A percentile compares a stretch with the other conserved stretches of the same genome.
phyloP scores from a whole-genome alignment of 2,329 filamentous ascomycete genomes.

The Aspergillus uvarum region DNA sequence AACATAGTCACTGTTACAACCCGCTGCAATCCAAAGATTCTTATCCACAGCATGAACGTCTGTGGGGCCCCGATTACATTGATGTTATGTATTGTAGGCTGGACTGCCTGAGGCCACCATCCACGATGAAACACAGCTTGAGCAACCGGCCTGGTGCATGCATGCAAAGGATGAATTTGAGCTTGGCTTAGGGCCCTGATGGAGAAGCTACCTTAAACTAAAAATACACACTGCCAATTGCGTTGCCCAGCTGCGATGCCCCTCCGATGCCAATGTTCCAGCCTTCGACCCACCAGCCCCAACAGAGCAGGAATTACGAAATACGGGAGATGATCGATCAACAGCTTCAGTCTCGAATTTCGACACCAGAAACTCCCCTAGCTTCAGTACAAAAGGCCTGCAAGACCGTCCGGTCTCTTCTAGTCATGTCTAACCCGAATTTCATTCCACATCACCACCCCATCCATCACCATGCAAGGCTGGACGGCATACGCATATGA shows the following conservation, averaged over 20 bases:
- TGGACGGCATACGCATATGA: constrained; percentile 7
- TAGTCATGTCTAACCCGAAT: not conserved
- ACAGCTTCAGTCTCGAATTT: not conserved
- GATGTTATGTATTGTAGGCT: no score
- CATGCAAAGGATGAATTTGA: no score
- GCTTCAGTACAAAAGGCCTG: not conserved
- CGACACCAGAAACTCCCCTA: not conserved
- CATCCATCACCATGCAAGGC: not conserved
- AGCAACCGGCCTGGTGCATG: no score
- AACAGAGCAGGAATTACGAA: constrained; percentile 1
- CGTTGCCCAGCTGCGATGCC: not conserved
- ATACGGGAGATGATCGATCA: not conserved
- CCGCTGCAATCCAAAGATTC: rapidly evolving
- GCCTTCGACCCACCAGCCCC: not conserved
- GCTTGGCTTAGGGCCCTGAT: no score
- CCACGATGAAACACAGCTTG: no score
- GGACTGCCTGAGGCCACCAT: no score
- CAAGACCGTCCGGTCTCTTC: not conserved
- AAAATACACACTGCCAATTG: no score
- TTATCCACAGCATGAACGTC: no score
- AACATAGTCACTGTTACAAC: no score
- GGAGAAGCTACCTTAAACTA: no score
- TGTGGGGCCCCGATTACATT: no score
- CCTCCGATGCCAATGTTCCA: not conserved
- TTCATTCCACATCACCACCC: not conserved